phyloP scores from a whole-genome alignment of 305 asterid genomes.

The Fraxinus greggii region DNA sequence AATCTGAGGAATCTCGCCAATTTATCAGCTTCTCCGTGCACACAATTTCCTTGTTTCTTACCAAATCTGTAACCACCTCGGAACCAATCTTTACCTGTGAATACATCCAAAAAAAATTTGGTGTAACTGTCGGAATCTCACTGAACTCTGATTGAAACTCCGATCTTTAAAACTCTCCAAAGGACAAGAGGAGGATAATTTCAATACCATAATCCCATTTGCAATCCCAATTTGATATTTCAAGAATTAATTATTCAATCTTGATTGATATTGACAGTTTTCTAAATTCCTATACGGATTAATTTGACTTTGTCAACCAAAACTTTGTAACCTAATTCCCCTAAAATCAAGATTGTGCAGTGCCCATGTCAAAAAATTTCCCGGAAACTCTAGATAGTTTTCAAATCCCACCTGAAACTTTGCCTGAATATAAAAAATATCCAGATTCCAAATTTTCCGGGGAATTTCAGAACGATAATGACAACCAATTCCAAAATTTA shows the following conservation, averaged over 20 bases:
- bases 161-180: constrained; percentile 21
- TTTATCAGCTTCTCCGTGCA: constrained; percentile 23
- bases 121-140: constrained; percentile 36
- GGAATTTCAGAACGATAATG: constrained; percentile 32
- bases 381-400: constrained; percentile 22
- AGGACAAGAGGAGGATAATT: constrained; percentile 19
- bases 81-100: constrained; percentile 35
- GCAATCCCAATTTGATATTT: constrained; percentile 39
- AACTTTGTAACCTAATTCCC: constrained; percentile 29
- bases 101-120: constrained; percentile 30
- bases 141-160: constrained; percentile 29
- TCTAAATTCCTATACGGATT: constrained; percentile 18
- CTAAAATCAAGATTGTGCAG: constrained; percentile 27
- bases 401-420: constrained; percentile 34
- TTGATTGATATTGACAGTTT: constrained; percentile 67
- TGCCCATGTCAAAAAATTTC: constrained; percentile 18
- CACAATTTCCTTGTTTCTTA: constrained; percentile 36
- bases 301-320: constrained; percentile 36
- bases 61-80: constrained; percentile 41
- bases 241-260: constrained; percentile 30
- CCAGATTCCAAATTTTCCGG: constrained; percentile 35
- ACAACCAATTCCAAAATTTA: constrained; percentile 25
- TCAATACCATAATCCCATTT: constrained; percentile 35
- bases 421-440: constrained; percentile 28
- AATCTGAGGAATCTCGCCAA: constrained; percentile 25